Evolutionary conservation across 768 basidiomycete genomes (phyloP).

Genomic region (Russula foetens): DNA sequence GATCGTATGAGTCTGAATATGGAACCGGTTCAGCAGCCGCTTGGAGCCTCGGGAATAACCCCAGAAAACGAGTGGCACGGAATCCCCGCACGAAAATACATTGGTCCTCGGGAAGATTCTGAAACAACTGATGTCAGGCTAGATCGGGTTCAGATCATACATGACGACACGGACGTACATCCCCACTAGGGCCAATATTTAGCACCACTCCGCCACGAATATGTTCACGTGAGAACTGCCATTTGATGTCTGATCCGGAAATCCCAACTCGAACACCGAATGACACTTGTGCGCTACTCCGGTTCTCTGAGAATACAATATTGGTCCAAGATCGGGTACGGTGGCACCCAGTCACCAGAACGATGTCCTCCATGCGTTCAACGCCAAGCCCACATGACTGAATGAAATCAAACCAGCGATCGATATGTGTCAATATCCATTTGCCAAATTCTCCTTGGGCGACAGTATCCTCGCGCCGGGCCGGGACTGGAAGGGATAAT

Average conservation of each 20-base stretch:
- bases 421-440: not conserved
- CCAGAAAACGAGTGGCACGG: not conserved
- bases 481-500: not conserved
- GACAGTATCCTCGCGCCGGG: not conserved
- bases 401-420: not conserved
- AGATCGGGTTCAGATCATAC: not conserved
- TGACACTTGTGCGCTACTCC: not conserved
- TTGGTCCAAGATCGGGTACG: not conserved
- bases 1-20: not conserved
- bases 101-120: not conserved
- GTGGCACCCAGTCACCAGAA: not conserved
- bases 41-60: not conserved
- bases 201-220: not conserved
- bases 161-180: not conserved
- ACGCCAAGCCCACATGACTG: not conserved
- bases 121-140: not conserved
- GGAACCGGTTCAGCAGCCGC: not conserved
- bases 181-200: not conserved
- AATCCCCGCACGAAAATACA: not conserved
- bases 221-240: not conserved
- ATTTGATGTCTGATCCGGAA: not conserved
- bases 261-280: not conserved
- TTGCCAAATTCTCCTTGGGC: not conserved
- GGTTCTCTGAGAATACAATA: not conserved
- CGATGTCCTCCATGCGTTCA: not conserved